phyloP scores from a whole-genome alignment of 225 moss, liverwort and hornwort genomes.

The Pseudoscleropodium purum region DNA sequence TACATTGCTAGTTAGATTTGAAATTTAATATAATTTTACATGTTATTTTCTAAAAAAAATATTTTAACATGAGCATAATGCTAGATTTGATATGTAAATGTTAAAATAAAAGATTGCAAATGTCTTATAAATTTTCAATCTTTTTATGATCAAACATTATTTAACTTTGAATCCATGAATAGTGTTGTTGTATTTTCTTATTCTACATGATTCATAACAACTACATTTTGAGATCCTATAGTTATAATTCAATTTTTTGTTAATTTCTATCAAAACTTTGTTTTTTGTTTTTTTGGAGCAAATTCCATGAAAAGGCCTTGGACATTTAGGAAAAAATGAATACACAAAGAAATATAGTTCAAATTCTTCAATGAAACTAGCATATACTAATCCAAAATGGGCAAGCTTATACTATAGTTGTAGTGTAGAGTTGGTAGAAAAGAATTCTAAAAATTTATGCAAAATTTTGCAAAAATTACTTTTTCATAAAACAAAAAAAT shows the following conservation, averaged over 20 bases:
- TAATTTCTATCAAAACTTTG: not conserved
- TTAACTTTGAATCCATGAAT: not conserved
- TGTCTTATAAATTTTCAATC: not conserved
- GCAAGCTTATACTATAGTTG: fast-evolving
- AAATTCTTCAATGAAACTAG: not conserved
- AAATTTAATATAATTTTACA: not conserved
- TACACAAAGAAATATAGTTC: fast-evolving
- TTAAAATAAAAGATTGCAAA: not conserved
- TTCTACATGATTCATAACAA: not conserved
- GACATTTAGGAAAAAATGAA: not conserved
- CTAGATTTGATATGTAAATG: not conserved
- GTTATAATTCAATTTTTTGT: not conserved
- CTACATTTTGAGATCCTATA: not conserved
- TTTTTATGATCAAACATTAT: not conserved
- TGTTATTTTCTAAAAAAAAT: fast-evolving
- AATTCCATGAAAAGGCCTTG: fast-evolving
- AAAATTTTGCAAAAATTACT: too few species aligned
- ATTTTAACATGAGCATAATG: too few species aligned
- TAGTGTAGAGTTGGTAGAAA: too few species aligned
- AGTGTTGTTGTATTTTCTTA: too few species aligned
- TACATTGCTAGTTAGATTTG: too few species aligned
- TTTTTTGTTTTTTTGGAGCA: not conserved
- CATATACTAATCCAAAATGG: not conserved
- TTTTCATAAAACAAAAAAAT: too few species aligned
- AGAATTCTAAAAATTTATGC: too few species aligned